phyloP scores from a whole-genome alignment of 805 yeast genomes.

The Schwanniomyces polymorphus region DNA sequence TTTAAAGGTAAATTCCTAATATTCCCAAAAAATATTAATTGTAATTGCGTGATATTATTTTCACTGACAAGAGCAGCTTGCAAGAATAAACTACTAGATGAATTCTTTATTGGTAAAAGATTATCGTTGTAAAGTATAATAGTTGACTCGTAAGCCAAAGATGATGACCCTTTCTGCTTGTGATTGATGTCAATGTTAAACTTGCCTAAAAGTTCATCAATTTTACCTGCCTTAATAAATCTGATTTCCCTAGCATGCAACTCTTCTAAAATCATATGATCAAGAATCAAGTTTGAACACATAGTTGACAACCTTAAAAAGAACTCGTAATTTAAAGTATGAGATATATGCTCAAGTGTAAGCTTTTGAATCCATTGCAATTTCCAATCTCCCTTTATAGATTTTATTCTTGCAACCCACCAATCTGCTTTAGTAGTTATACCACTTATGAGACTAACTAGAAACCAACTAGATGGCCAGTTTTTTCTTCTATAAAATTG shows the following conservation, averaged over 20 bases:
- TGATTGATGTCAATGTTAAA: conserved; percentile 10
- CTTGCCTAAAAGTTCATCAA: conserved; percentile 13
- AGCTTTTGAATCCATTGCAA: conserved; percentile 49
- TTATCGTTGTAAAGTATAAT: conserved; percentile 23
- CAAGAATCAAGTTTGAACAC: conserved; percentile 49
- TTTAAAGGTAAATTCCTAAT: conserved; percentile 23
- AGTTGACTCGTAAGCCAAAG: conserved; percentile 21
- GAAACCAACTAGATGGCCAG: conserved; percentile 61
- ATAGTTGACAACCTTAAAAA: conserved; percentile 39
- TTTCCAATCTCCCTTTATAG: conserved; percentile 54
- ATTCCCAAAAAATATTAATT: conserved; percentile 24
- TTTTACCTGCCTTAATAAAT: conserved; percentile 26
- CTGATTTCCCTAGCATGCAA: conserved; percentile 39
- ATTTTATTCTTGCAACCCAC: conserved; percentile 54
- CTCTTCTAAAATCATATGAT: conserved; percentile 55
- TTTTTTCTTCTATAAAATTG: conserved; percentile 48
- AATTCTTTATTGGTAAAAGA: conserved; percentile 31
- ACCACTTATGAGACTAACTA: conserved; percentile 41
- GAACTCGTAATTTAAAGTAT: conserved; percentile 27
- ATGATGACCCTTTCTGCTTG: conserved; percentile 4
- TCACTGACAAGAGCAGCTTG: conserved; percentile 23
- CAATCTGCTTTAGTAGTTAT: conserved; percentile 39
- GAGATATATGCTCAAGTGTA: conserved; percentile 3
- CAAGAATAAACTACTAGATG: conserved; percentile 33
- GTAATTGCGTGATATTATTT: conserved; percentile 21